Percentiles rank a stretch among this genome's conserved stretches.
These are phyloP conservation scores for Talaromyces rugulosus DNA, from an alignment of 2,329 filamentous ascomycete species.

Conservation along the genomic window DNA sequence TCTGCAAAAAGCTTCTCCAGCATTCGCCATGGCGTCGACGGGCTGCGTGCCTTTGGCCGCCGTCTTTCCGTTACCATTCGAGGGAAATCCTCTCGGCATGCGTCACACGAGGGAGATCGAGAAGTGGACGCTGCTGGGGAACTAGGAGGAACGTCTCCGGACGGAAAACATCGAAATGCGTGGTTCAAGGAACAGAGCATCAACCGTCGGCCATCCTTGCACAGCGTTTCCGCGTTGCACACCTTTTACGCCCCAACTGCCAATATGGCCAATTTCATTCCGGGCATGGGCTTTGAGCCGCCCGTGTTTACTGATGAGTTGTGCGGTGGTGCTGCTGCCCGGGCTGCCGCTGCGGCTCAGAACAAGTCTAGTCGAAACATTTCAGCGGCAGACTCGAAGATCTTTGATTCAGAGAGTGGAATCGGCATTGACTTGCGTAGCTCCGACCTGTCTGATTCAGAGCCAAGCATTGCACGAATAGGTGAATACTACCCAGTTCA, in stretches of 20 bases:
- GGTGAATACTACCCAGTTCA: constrained; percentile 22
- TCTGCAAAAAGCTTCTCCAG: constrained; percentile 40
- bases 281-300: constrained; percentile 33
- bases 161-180: constrained; percentile 19
- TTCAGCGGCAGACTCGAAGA: constrained; percentile 25
- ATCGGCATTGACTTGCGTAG: constrained; percentile 44
- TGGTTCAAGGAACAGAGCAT: constrained; percentile 27
- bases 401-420: constrained; percentile 45
- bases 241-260: constrained; percentile 29
- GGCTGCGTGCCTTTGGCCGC: constrained; percentile 37
- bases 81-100: constrained; percentile 30
- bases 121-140: constrained; percentile 5
- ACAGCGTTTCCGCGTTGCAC: constrained; percentile 31
- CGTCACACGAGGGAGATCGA: constrained; percentile 5
- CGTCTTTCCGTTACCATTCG: constrained; percentile 38
- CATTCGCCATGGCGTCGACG: constrained; percentile 38
- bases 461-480: constrained; percentile 34
- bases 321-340: constrained; percentile 41
- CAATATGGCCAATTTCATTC: constrained; percentile 28
- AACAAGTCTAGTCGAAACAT: constrained; percentile 30
- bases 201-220: constrained; percentile 33
- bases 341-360: constrained; percentile 47
- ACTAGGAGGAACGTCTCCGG: constrained; percentile 11
- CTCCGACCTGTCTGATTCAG: constrained; percentile 30
- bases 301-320: constrained; percentile 37